A percentile compares a stretch with the other conserved stretches of the same genome.
Conservation (phyloP, 129 eudicot genomes). For the Pulicaria dysenterica region DNA sequence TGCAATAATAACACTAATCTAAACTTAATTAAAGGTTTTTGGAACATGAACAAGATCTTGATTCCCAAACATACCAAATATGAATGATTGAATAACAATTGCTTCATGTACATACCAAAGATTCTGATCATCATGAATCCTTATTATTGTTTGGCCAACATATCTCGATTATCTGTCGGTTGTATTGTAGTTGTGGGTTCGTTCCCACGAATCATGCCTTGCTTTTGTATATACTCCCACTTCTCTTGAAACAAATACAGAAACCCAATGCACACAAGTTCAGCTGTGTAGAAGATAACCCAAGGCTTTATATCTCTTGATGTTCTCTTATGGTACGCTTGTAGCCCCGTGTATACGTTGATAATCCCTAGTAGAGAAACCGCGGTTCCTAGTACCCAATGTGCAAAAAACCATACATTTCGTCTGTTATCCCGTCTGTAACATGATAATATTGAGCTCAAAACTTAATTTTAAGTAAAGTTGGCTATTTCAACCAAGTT, state of each 20-base stretch:
- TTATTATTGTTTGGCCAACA: conserved; percentile 33
- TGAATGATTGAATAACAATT: not conserved
- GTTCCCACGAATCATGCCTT: conserved; percentile 51
- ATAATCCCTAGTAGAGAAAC: conserved; percentile 66
- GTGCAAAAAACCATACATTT: conserved; percentile 68
- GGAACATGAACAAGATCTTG: conserved; percentile 10
- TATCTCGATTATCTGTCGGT: conserved; percentile 52
- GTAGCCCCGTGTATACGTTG: conserved; percentile 77
- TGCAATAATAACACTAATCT: not conserved
- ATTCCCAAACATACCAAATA: conserved; percentile 4
- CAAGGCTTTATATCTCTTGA: conserved; percentile 57
- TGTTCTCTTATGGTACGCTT: conserved; percentile 65
- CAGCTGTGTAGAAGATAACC: conserved; percentile 59
- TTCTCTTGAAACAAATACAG: conserved; percentile 85
- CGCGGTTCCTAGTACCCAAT: conserved; percentile 72
- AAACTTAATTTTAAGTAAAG: not conserved
- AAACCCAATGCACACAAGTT: conserved; percentile 53
- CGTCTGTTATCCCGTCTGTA: conserved; percentile 61
- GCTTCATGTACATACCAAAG: not conserved
- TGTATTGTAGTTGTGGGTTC: conserved; percentile 41
- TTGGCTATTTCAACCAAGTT: not conserved
- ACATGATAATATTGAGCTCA: not conserved
- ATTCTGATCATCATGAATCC: conserved; percentile 26
- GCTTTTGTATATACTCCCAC: conserved; percentile 61
- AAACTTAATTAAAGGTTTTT: not conserved